Conservation (phyloP, 352 stramenopile genomes). For the Phytopythium helicoides region DNA sequence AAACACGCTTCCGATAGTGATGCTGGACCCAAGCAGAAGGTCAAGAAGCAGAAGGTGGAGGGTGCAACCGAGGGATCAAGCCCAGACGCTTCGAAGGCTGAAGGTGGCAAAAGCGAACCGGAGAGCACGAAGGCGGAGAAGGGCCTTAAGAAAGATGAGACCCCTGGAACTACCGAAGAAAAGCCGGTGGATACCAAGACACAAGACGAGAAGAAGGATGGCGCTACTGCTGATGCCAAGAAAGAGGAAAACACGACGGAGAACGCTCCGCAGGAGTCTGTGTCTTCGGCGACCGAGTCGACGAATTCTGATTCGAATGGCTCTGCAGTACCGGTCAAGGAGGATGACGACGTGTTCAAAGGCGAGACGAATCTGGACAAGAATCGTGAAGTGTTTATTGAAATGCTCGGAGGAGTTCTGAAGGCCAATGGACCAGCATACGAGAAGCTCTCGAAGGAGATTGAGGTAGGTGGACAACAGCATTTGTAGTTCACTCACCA, state of each 20-base stretch:
- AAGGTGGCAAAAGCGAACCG: not conserved
- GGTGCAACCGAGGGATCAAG: too few relatives aligned
- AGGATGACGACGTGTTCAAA: conserved; percentile 27
- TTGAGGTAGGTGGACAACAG: conserved; percentile 42
- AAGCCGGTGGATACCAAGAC: conserved; percentile 10
- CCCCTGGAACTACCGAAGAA: conserved; percentile 2
- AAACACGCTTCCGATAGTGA: conserved; percentile 28
- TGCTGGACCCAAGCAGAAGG: conserved; percentile 13
- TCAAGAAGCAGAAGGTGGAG: conserved; percentile 48
- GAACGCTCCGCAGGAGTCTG: conserved; percentile 4
- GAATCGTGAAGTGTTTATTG: conserved; percentile 53
- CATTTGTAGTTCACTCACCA: not conserved
- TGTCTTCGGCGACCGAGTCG: conserved; percentile 8
- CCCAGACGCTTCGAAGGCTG: conserved; percentile 11
- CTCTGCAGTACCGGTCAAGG: conserved; percentile 6
- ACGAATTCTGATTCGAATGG: not conserved
- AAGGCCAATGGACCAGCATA: conserved; percentile 33
- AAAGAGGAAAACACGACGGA: not conserved
- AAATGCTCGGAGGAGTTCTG: conserved; percentile 69
- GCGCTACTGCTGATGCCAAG: not conserved
- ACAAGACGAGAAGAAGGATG: conserved; percentile 5
- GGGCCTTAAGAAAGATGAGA: conserved; percentile 17
- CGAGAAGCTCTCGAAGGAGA: conserved; percentile 53
- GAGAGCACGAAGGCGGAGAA: not conserved
- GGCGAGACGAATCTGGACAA: conserved; percentile 47